A percentile compares a stretch with the other conserved stretches of the same genome.
phyloP scores from a whole-genome alignment of 495 filamentous ascomycete genomes.

The Aspergillus haitiensis region DNA sequence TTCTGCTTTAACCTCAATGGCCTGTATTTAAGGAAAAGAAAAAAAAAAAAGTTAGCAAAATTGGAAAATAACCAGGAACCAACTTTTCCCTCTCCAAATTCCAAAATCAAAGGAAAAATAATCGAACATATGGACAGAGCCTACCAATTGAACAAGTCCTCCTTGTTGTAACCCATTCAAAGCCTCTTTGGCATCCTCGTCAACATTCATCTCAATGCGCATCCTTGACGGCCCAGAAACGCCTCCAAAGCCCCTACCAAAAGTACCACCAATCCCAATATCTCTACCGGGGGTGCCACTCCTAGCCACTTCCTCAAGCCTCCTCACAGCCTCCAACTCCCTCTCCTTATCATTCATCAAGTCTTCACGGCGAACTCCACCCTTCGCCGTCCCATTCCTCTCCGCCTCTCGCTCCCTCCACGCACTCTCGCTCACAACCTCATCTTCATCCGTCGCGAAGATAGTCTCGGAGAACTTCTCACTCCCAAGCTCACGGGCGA shows the following conservation, averaged over 20 bases:
- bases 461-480: slow-evolving; percentile 86
- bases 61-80: slow-evolving; percentile 11
- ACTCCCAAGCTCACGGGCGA: slow-evolving; percentile 81
- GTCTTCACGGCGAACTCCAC: slow-evolving; percentile 47
- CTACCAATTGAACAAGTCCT: slow-evolving; percentile 77
- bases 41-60: slow-evolving; percentile 30
- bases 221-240: slow-evolving; percentile 41
- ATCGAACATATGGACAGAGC: slow-evolving; percentile 30
- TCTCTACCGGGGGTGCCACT: slow-evolving; percentile 64
- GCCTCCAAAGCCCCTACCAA: slow-evolving; percentile 48
- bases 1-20: slow-evolving; percentile 69
- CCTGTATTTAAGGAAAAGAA: slow-evolving; percentile 29
- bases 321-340: slow-evolving; percentile 70
- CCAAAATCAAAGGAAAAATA: slow-evolving; percentile 11
- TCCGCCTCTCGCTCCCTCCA: slow-evolving; percentile 78
- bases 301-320: slow-evolving; percentile 76
- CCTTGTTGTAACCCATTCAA: slow-evolving; percentile 58
- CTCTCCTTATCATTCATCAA: slow-evolving; percentile 89
- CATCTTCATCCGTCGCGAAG: slow-evolving; percentile 71
- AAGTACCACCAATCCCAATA: slow-evolving; percentile 58
- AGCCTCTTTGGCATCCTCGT: slow-evolving; percentile 65
- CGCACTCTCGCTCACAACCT: slow-evolving; percentile 62
- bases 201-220: slow-evolving; percentile 64
- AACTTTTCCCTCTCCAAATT: slow-evolving; percentile 1
- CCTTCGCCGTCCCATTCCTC: slow-evolving; percentile 31